Percentiles rank a stretch among this genome's conserved stretches.
Conservation (phyloP, 2,329 filamentous ascomycete species). For the Verticillium nubilum region DNA sequence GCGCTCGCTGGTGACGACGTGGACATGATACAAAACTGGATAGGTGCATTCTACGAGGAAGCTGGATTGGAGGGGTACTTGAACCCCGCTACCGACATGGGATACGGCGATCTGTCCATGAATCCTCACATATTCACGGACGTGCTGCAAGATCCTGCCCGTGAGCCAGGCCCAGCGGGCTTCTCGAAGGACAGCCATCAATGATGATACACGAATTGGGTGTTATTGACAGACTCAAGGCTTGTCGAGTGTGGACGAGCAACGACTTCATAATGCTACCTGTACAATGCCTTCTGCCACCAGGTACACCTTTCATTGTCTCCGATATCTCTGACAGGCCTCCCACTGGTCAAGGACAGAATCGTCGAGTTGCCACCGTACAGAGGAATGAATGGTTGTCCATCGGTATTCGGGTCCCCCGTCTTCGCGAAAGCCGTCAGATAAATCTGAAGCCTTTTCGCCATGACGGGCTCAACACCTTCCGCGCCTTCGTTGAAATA, state of each 20-base stretch:
- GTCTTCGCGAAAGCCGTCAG: slow-evolving; percentile 23
- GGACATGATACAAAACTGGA: not conserved
- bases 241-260: not conserved
- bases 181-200: not conserved
- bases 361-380: slow-evolving; percentile 7
- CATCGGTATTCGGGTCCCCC: slow-evolving; percentile 18
- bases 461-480: slow-evolving; percentile 18
- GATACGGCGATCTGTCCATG: not conserved
- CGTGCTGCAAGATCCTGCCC: not conserved
- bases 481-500: slow-evolving; percentile 34
- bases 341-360: slow-evolving; percentile 7
- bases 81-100: not conserved
- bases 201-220: not conserved
- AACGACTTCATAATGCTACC: not conserved
- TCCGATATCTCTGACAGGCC: slow-evolving; percentile 3
- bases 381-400: slow-evolving; percentile 5
- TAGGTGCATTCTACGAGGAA: not conserved
- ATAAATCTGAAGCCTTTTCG: slow-evolving; percentile 23
- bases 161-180: not conserved
- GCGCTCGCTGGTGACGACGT: not conserved
- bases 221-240: not conserved
- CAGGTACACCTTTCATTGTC: slow-evolving; percentile 21
- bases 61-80: not conserved
- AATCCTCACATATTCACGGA: not conserved
- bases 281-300: slow-evolving; percentile 13